Conservation (phyloP, 352 stramenopile species). For the Pythium brassicae region DNA sequence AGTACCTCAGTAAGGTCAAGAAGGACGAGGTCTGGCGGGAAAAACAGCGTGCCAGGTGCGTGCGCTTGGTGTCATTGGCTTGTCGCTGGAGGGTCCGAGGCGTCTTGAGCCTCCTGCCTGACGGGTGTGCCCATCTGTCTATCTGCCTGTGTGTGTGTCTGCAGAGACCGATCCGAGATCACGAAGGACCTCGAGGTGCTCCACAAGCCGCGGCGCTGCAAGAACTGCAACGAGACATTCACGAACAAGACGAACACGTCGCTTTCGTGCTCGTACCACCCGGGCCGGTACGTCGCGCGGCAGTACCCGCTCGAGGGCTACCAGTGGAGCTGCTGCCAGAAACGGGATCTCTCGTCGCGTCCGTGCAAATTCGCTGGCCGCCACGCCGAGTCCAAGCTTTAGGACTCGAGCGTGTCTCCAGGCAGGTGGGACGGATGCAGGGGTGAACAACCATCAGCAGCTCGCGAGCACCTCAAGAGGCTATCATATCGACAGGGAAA, state of each 20-base stretch:
- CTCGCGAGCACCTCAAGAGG: too few relatives aligned
- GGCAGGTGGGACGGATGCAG: background rate
- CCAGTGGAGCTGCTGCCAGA: conserved; percentile 82
- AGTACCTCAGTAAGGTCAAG: conserved; percentile 79
- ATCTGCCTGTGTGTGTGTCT: background rate
- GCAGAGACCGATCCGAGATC: conserved; percentile 59
- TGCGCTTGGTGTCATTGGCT: background rate
- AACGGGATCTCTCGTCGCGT: conserved; percentile 69
- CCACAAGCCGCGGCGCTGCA: conserved; percentile 74
- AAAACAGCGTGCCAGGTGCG: conserved; percentile 54
- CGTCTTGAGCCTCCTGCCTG: background rate
- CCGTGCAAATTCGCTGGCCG: conserved; percentile 78
- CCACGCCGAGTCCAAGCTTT: conserved; percentile 63
- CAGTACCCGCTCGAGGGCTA: conserved; percentile 81
- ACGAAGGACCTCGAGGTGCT: conserved; percentile 66
- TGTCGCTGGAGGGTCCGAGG: background rate
- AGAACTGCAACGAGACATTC: conserved; percentile 79
- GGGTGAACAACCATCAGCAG: too few relatives aligned
- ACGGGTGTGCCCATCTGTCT: background rate
- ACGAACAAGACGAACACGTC: conserved; percentile 80
- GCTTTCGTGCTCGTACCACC: conserved; percentile 76
- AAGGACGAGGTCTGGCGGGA: conserved; percentile 62
- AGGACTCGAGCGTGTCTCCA: conserved; percentile 23
- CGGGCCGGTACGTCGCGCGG: conserved; percentile 64
- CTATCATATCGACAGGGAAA: too few relatives aligned